These are phyloP conservation scores for Rhytidiadelphus loreus DNA, from an alignment of 225 moss, liverwort and hornwort genomes.

Conservation along the genomic window DNA sequence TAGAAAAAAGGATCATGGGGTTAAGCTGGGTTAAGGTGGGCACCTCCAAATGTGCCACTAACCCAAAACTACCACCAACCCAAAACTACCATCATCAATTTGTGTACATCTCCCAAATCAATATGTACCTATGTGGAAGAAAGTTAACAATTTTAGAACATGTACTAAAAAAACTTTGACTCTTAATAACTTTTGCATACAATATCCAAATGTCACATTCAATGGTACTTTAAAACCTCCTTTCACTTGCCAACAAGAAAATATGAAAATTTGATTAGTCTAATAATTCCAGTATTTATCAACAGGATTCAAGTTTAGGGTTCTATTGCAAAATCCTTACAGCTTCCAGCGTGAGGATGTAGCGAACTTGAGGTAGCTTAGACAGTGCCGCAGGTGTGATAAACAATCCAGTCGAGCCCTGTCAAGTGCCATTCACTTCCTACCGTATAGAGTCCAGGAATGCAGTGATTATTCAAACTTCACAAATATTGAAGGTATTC, in stretches of 20 bases:
- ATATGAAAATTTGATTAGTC: background rate
- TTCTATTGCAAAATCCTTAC: background rate
- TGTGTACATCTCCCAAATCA: background rate
- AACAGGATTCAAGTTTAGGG: background rate
- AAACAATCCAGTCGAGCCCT: background rate
- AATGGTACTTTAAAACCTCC: rapidly evolving
- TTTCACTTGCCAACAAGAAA: background rate
- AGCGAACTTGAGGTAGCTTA: background rate
- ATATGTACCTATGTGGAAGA: too few relatives aligned
- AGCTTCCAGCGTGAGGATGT: background rate
- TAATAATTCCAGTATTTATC: background rate
- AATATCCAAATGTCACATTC: background rate
- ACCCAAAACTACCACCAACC: rapidly evolving
- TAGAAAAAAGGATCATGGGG: too few relatives aligned
- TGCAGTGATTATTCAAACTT: background rate
- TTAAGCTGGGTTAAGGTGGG: too few relatives aligned
- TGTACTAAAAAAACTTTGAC: background rate
- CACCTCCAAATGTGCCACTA: background rate
- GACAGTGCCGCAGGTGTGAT: background rate
- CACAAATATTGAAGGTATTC: background rate
- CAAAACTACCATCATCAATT: background rate
- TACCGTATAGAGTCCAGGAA: background rate
- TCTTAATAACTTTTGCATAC: background rate
- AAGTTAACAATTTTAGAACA: background rate
- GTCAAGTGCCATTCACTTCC: background rate